phyloP scores from a whole-genome alignment of 1,139 yeast genomes.

The Candida gigantensis region DNA sequence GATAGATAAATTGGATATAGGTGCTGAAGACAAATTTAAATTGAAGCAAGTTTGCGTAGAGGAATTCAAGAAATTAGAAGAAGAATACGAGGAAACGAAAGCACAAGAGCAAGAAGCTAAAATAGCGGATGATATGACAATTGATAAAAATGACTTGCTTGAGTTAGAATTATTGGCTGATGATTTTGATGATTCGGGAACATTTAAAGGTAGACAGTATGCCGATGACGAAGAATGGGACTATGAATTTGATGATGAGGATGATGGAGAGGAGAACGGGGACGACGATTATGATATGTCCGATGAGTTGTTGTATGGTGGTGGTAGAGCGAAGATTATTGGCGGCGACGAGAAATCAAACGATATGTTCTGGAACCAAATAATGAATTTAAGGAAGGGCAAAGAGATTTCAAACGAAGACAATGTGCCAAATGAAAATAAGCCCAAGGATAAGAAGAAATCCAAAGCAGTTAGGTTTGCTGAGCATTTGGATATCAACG shows the following conservation, averaged over 20 bases:
- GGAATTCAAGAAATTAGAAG: constrained; percentile 16
- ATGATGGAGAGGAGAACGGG: constrained; percentile 31
- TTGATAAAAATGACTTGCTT: constrained; percentile 30
- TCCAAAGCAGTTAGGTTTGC: constrained; percentile 55
- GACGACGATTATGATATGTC: constrained; percentile 25
- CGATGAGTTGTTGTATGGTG: constrained; percentile 18
- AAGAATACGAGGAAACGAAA: constrained; percentile 9
- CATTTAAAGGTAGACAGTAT: constrained; percentile 22
- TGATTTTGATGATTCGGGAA: constrained; percentile 42
- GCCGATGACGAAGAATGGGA: constrained; percentile 46
- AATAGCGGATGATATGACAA: constrained; percentile 9
- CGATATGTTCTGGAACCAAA: constrained; percentile 32
- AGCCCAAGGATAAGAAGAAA: constrained; percentile 20
- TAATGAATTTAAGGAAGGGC: constrained; percentile 24
- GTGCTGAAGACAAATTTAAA: constrained; percentile 52
- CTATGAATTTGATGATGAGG: constrained; percentile 29
- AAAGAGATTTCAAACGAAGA: background rate
- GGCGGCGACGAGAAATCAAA: constrained; percentile 11
- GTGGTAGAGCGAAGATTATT: constrained; percentile 9
- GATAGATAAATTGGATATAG: constrained; percentile 40
- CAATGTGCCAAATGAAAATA: too few species aligned
- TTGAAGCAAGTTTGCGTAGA: constrained; percentile 32
- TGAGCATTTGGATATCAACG: constrained; percentile 53
- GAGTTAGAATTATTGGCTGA: constrained; percentile 53
- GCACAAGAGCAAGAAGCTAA: constrained; percentile 19